Base-by-base conservation (phyloP, 2,329 filamentous ascomycete genomes). In the Curvularia sp. region DNA sequence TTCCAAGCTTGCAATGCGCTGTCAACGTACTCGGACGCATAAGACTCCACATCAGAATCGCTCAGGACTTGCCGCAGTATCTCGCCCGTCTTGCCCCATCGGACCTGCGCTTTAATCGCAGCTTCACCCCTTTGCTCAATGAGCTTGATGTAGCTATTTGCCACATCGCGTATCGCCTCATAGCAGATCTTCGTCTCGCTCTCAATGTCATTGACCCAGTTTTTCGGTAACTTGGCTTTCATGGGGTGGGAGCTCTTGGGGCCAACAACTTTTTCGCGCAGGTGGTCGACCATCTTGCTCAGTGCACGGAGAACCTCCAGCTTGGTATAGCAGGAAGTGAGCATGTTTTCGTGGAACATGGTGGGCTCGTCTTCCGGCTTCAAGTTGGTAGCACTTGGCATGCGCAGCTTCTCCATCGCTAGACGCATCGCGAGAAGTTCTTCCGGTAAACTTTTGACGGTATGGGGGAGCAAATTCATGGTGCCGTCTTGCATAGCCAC, bases 1-100 rank as follows among this genome's bases (percentile, higher is more conserved):
- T 66, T 64, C 63, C 74, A 66, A 3, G 71, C 68, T 23, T 75
- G 72, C 2, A 72, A 43, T 5, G 67, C 70, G n/a, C 69, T 71
- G 19, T 75, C 73, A 7, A 70, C 67, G 48, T 75, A 75, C 45
- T 74, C 69, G 10, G 49, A 57, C 10, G 71, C 69, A 60, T 72
- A 76, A 9, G 28, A 49, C 10, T 66, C 59, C 9, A 72, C 55
- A 48, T 74, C 66, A 0, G 61, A 64, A n/a, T 70, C 67, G 7
- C 46, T 55, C 7, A 76, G 38, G 8, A 75, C 25, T 7, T 54
- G 30, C 43, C 34, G 47, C 21, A 77, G 48, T 18, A 56, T 53
- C 7, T 61, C 60, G 3, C 75, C 74, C 1, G 69, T 72, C 3
- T 46, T 23, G 1, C 73, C 73, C 61, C 54, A 64, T 3, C 60